Percentiles rank a stretch among this genome's conserved stretches.
These are phyloP conservation scores for Neotropicomus parvogracilis DNA, from an alignment of 1,284 basidiomycete species.

Conservation along the genomic window DNA sequence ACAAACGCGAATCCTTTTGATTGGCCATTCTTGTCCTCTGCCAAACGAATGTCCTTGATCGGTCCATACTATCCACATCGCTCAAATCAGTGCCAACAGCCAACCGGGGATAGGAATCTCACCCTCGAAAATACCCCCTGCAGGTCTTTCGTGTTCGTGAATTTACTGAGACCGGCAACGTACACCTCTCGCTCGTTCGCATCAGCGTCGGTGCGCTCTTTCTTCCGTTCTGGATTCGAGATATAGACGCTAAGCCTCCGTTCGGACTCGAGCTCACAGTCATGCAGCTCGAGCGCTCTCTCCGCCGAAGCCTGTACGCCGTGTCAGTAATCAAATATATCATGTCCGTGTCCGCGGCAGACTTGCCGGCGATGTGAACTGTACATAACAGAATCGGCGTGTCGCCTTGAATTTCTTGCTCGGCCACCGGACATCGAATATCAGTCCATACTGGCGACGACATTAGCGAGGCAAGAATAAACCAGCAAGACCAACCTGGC, in stretches of 20 bases:
- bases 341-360: neutral
- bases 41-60: constrained; percentile 79
- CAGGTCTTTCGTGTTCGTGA: constrained; percentile 70
- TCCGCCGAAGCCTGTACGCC: constrained; percentile 62
- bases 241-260: constrained; percentile 76
- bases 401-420: constrained; percentile 93
- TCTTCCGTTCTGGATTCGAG: constrained; percentile 87
- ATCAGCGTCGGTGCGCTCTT: constrained; percentile 82
- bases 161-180: constrained; percentile 78
- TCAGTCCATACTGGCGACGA: constrained; percentile 67
- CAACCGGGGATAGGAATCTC: constrained; percentile 18
- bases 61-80: constrained; percentile 61
- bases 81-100: constrained; percentile 8
- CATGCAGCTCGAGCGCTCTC: constrained; percentile 75
- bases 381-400: constrained; percentile 93
- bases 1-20: constrained; percentile 91
- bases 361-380: constrained; percentile 80
- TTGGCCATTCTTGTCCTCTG: constrained; percentile 65
- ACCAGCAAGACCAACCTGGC: constrained; percentile 47
- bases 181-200: constrained; percentile 83
- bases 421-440: constrained; percentile 97
- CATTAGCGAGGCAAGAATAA: constrained; percentile 8
- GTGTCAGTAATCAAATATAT: neutral
- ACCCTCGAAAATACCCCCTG: constrained; percentile 74
- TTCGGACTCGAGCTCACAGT: constrained; percentile 66